These are phyloP conservation scores for Peniophora sp. DNA, from an alignment of 1,284 basidiomycete species.

Conservation along the genomic window DNA sequence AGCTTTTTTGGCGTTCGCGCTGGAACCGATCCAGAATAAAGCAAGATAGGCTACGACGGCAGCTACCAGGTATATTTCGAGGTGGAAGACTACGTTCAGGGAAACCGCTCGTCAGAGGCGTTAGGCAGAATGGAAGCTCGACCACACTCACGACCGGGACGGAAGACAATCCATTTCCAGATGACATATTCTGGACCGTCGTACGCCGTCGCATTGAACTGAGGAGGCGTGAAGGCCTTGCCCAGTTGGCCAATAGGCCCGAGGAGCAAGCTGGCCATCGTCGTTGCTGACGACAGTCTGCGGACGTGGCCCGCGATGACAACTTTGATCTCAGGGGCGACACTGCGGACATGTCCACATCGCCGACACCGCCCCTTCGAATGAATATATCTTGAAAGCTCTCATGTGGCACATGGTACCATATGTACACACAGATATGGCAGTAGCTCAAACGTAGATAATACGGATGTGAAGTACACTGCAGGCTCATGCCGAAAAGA, in stretches of 20 bases:
- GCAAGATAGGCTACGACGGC: slow-evolving; percentile 47
- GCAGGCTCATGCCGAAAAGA: no score
- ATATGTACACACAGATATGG: no score
- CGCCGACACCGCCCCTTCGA: no score
- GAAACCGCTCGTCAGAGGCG: not conserved
- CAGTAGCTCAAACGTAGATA: no score
- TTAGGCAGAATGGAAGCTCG: slow-evolving; percentile 1
- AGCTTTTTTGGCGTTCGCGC: slow-evolving; percentile 44
- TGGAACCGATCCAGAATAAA: slow-evolving; percentile 47
- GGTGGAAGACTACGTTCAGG: slow-evolving; percentile 47
- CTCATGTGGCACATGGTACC: no score
- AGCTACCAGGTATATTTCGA: slow-evolving; percentile 51
- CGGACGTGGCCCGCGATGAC: no score
- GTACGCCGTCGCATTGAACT: slow-evolving; percentile 38
- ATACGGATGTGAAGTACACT: no score
- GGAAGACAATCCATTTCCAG: slow-evolving; percentile 73
- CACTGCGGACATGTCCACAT: no score
- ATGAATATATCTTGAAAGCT: no score
- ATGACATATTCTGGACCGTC: slow-evolving; percentile 51
- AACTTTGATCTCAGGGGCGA: no score
- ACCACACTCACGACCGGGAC: slow-evolving; percentile 59
- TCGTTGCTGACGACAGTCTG: not conserved
- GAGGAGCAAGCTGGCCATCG: slow-evolving; percentile 5
- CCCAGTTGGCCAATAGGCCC: slow-evolving; percentile 30
- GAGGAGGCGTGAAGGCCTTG: slow-evolving; percentile 37